Evolutionary conservation across 148 eudicot species (phyloP), one percentile per base, ranked within the genome.

Genomic region (Rhododendron henanense): DNA sequence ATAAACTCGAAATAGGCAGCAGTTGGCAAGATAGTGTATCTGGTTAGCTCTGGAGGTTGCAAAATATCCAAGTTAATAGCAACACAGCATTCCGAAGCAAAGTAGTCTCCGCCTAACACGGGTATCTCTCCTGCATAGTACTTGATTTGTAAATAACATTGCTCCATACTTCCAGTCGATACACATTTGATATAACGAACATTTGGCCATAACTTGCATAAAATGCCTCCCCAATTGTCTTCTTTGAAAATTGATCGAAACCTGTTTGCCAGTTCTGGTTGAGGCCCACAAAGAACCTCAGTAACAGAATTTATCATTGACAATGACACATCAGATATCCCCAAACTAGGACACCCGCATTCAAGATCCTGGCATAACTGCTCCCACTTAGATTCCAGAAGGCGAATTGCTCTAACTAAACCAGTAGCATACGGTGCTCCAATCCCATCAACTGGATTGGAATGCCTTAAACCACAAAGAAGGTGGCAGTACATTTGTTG

Each of bases 401-500:
- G 85, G 81, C 14, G 10, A 41, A 87, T 81, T 19, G 89, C 89
- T 55, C 25, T 81, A 28, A 81, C 86, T 79, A 87, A 81, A 51
- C 87, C 87, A 31, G 45, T 47, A 81, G 89, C 89, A 87, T 87
- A 87, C 4, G 89, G 89, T 45, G 89, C 87, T 47, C 82, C 45
- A 81, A 85, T 85, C 33, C 81, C 73, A 81, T 87, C 89, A 50
- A 87, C 74, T 14, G 61, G 48, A 45, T 81, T 81, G 10, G 21
- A 84, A 18, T 80, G 65, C 76, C 90, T 84, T 44, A 89, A 90
- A 81, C 91, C 92, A 55, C 91, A 91, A 5, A 91, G 90, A 16
- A 91, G 86, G 81, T 91, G 92, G 76, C 91, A 91, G 44, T 88
- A 89, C 88, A 89, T 87, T 86, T 89, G 92, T n/a, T 89, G 91